Evolutionary conservation across 2,329 filamentous ascomycete genomes (phyloP).

Genomic region (Botryotinia convoluta): DNA sequence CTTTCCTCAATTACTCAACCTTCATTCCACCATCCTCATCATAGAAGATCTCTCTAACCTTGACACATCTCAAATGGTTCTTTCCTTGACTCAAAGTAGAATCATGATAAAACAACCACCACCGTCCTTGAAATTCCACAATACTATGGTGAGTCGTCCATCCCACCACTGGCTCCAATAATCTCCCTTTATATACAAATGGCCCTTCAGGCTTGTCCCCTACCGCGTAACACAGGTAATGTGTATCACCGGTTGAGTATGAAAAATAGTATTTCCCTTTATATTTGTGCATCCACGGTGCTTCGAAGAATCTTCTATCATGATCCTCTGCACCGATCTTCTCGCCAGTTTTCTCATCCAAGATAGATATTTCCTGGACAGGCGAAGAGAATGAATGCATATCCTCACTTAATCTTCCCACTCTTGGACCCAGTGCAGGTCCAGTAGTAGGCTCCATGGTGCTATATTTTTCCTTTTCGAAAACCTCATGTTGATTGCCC

Average conservation of each 20-base stretch:
- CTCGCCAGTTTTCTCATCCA: slow-evolving; percentile 56
- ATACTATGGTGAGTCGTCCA: slow-evolving; percentile 84
- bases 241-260: slow-evolving; percentile 76
- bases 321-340: slow-evolving; percentile 66
- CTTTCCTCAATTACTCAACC: slow-evolving; percentile 25
- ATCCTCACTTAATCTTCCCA: slow-evolving; percentile 60
- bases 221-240: slow-evolving; percentile 69
- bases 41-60: slow-evolving; percentile 73
- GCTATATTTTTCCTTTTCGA: slow-evolving; percentile 53
- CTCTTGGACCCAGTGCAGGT: slow-evolving; percentile 63
- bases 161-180: slow-evolving; percentile 72
- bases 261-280: slow-evolving; percentile 70
- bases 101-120: slow-evolving; percentile 78
- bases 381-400: slow-evolving; percentile 60
- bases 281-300: slow-evolving; percentile 76
- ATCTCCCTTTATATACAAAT: slow-evolving; percentile 68
- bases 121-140: slow-evolving; percentile 67
- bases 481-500: slow-evolving; percentile 44
- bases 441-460: slow-evolving; percentile 60
- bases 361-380: slow-evolving; percentile 60
- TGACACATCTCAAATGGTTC: slow-evolving; percentile 70
- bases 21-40: slow-evolving; percentile 61
- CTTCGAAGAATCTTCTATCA: slow-evolving; percentile 75
- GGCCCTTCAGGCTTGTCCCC: slow-evolving; percentile 65
- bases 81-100: slow-evolving; percentile 65